Conservation (phyloP, 495 filamentous ascomycete species). For the Jackrogersella multiformis region DNA sequence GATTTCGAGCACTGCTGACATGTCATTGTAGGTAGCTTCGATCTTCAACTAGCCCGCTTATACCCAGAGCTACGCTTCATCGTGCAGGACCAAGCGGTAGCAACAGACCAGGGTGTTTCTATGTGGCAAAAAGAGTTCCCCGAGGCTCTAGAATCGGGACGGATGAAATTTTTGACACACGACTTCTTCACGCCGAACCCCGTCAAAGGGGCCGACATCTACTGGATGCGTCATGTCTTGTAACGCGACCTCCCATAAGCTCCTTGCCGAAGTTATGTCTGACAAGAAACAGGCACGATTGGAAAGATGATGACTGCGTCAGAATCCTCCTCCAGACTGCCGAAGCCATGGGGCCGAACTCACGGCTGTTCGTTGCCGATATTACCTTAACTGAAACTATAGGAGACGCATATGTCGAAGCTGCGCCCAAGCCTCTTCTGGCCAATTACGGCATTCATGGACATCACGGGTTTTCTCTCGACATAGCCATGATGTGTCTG, state of each 20-base stretch:
- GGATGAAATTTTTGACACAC: slow-evolving; percentile 49
- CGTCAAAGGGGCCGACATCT: slow-evolving; percentile 52
- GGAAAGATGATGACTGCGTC: slow-evolving; percentile 55
- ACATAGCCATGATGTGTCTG: slow-evolving; percentile 51
- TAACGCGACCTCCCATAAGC: slow-evolving; percentile 1
- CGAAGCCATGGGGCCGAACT: slow-evolving; percentile 45
- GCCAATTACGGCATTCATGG: slow-evolving; percentile 50
- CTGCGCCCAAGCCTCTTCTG: slow-evolving; percentile 49
- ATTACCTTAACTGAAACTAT: slow-evolving; percentile 53
- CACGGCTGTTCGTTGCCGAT: slow-evolving; percentile 53
- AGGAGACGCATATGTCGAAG: slow-evolving; percentile 41
- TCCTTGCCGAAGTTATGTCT: slow-evolving; percentile 10
- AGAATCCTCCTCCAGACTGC: slow-evolving; percentile 48
- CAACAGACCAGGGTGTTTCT: slow-evolving; percentile 41
- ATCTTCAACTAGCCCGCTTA: slow-evolving; percentile 43
- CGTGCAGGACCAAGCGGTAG: slow-evolving; percentile 52
- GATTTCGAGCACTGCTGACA: slow-evolving; percentile 11
- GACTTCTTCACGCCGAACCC: slow-evolving; percentile 57
- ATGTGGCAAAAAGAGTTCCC: slow-evolving; percentile 46
- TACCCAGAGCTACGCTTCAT: slow-evolving; percentile 50
- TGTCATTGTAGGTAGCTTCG: slow-evolving; percentile 45
- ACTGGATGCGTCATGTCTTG: slow-evolving; percentile 56
- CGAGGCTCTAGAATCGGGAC: slow-evolving; percentile 41
- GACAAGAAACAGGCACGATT: slow-evolving; percentile 46
- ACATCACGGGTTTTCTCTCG: slow-evolving; percentile 48